phyloP scores from a whole-genome alignment of 345 rosid species.

The Camelina neglecta region DNA sequence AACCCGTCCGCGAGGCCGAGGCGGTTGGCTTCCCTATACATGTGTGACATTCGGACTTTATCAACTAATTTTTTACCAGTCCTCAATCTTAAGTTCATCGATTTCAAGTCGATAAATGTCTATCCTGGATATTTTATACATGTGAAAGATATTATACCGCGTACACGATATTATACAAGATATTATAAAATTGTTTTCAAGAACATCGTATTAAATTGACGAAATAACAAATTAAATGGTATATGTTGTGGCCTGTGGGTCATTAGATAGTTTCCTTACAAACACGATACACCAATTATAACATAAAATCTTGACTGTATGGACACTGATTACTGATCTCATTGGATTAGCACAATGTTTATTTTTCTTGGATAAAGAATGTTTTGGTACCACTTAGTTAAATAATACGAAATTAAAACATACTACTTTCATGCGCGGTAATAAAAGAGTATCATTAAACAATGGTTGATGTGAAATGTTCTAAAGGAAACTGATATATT shows the following conservation, averaged over 20 bases:
- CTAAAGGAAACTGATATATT: not conserved
- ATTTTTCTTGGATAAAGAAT: not conserved
- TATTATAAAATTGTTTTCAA: not conserved
- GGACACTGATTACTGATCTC: no score
- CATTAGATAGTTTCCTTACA: not conserved
- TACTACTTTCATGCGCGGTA: not conserved
- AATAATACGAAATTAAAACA: not conserved
- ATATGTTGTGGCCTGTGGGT: not conserved
- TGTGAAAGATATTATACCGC: not conserved
- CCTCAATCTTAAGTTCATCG: no score
- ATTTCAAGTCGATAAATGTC: not conserved
- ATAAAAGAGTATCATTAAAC: not conserved
- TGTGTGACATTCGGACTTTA: no score
- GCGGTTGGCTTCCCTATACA: no score
- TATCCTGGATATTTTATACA: not conserved
- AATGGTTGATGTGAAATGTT: not conserved
- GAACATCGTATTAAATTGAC: not conserved
- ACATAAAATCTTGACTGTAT: no score
- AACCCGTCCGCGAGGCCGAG: no score
- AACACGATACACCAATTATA: not conserved
- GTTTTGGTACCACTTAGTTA: conserved; percentile 3
- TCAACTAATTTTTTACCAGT: no score
- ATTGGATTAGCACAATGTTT: not conserved
- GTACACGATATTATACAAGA: no score
- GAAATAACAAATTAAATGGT: not conserved